Conservation (phyloP, 2,329 filamentous ascomycete species). For the Sarocladiaceae sp. region DNA sequence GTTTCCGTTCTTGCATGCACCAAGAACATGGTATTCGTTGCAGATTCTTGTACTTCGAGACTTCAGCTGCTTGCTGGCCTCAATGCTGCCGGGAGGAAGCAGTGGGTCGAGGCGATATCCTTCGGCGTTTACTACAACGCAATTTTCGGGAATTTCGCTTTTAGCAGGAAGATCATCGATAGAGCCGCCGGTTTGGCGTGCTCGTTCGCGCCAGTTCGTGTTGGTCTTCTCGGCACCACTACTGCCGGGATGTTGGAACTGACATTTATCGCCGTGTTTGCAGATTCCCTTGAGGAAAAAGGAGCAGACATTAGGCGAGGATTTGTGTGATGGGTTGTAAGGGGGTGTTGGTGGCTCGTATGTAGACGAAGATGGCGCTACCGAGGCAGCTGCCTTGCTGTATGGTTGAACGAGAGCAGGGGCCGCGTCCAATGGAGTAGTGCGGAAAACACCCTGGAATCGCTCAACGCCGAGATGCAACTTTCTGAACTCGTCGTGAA, state of each 20-base stretch:
- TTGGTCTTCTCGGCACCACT: background rate
- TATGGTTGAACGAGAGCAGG: background rate
- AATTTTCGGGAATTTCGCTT: slow-evolving; percentile 2
- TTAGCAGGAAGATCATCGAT: slow-evolving; percentile 1
- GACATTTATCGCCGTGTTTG: background rate
- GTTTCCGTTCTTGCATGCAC: background rate
- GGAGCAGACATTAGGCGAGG: background rate
- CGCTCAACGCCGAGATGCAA: slow-evolving; percentile 88
- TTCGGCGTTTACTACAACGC: slow-evolving; percentile 5
- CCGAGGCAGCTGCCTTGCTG: background rate
- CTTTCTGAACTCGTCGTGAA: slow-evolving; percentile 57
- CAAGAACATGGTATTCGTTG: slow-evolving; percentile 6
- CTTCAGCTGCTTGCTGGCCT: background rate
- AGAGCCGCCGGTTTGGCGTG: background rate
- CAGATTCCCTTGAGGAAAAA: slow-evolving; percentile 1
- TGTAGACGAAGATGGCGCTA: background rate
- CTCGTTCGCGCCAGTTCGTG: background rate
- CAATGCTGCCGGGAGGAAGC: background rate
- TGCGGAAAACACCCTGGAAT: slow-evolving; percentile 50
- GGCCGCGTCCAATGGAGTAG: background rate
- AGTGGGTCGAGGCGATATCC: slow-evolving; percentile 6
- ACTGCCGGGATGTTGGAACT: background rate
- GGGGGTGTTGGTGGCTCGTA: background rate
- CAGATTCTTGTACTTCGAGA: slow-evolving; percentile 5
- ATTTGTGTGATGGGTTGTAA: background rate